Conservation (phyloP, 2,329 filamentous ascomycete species). For the Monosporascus sp. region DNA sequence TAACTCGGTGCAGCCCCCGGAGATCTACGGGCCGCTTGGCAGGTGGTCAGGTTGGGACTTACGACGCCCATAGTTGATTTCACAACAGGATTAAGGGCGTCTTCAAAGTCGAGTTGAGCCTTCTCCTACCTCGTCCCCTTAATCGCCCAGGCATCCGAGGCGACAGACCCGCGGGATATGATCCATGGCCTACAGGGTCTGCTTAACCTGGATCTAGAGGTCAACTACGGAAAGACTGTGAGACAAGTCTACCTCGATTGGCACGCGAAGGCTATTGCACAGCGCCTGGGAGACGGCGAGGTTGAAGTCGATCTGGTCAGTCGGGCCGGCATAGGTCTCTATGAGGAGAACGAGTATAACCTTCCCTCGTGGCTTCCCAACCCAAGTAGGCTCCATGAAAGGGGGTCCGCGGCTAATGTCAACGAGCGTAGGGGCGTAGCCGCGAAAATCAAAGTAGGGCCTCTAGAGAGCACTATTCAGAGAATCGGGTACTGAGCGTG, state of each 20-base stretch:
- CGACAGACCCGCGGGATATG: background rate
- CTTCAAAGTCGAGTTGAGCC: background rate
- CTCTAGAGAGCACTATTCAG: background rate
- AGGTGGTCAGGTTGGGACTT: background rate
- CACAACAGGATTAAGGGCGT: background rate
- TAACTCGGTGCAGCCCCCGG: background rate
- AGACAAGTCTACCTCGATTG: background rate
- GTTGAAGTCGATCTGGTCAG: background rate
- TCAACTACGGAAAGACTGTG: background rate
- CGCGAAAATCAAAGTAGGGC: background rate
- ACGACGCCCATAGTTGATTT: background rate
- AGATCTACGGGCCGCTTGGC: background rate
- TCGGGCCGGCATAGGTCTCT: background rate
- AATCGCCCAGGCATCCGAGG: background rate
- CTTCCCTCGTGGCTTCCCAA: background rate
- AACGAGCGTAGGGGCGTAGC: too few relatives aligned
- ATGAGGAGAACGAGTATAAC: background rate
- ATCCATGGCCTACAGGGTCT: background rate
- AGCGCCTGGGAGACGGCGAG: background rate
- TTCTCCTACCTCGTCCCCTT: background rate
- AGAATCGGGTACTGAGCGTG: background rate
- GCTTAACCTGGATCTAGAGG: background rate
- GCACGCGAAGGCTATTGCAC: background rate
- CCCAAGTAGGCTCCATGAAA: background rate
- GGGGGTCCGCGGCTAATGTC: background rate